Conservation (phyloP, 208 protist genomes). For the Leishmania martiniquensis region DNA sequence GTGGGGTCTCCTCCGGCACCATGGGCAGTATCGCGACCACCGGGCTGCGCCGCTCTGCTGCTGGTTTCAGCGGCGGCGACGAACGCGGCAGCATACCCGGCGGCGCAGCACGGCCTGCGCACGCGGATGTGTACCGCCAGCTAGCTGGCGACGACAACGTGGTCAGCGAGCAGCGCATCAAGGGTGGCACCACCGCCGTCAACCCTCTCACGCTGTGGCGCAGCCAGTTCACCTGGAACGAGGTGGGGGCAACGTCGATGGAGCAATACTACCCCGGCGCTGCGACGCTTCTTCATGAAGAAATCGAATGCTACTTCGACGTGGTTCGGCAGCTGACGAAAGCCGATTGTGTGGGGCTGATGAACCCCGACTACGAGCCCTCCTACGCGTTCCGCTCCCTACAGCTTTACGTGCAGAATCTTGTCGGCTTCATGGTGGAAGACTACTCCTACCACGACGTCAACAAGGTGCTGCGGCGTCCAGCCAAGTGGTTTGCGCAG, state of each 20-base stretch:
- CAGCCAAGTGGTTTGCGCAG: constrained; percentile 83
- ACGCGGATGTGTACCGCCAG: constrained; percentile 45
- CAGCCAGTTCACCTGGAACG: constrained; percentile 76
- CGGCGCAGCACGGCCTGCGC: neutral
- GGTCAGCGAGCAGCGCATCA: constrained; percentile 76
- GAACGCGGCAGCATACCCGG: neutral
- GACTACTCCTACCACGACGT: constrained; percentile 88
- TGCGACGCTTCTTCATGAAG: constrained; percentile 65
- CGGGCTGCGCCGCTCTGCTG: constrained; percentile 8
- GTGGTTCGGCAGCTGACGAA: constrained; percentile 59
- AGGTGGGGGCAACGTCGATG: constrained; percentile 72
- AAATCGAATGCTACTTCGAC: constrained; percentile 69
- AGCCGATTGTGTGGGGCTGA: constrained; percentile 70
- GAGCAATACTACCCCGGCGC: constrained; percentile 89
- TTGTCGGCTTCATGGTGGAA: constrained; percentile 82
- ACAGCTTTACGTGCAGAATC: constrained; percentile 81
- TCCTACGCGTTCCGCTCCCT: constrained; percentile 76
- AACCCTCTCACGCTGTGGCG: constrained; percentile 54
- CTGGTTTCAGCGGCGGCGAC: neutral
- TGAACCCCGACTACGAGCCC: constrained; percentile 49
- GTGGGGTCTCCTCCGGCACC: neutral
- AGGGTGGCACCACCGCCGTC: constrained; percentile 30
- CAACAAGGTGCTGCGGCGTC: constrained; percentile 80
- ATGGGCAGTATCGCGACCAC: constrained; percentile 12
- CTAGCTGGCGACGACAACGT: constrained; percentile 70